Conservation (phyloP, 164 flowering plant genomes). For the Santalum album region DNA sequence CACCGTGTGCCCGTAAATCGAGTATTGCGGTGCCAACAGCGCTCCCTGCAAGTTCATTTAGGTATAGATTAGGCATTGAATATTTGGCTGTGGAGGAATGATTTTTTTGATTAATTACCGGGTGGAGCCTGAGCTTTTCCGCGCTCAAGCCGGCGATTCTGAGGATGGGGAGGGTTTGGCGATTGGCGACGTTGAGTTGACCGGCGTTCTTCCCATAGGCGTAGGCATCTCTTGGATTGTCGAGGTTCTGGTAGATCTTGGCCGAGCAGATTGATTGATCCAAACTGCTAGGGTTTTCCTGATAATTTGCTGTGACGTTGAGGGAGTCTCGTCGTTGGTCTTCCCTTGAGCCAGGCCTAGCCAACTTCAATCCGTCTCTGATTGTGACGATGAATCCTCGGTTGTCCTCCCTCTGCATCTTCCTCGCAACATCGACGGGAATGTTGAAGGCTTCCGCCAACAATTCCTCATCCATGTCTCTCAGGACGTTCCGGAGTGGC, state of each 20-base stretch:
- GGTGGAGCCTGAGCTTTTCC: too few species aligned
- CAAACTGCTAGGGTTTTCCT: constrained; percentile 17
- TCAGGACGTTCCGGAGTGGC: background rate
- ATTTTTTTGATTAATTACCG: too few species aligned
- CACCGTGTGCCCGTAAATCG: too few species aligned
- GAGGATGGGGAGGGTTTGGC: too few species aligned
- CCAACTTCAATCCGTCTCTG: constrained; percentile 10
- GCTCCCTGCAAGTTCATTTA: too few species aligned
- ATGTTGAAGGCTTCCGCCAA: constrained; percentile 30
- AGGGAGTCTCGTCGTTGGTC: constrained; percentile 2
- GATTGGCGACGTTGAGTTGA: constrained; percentile 23
- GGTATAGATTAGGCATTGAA: too few species aligned
- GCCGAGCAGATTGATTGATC: constrained; percentile 35
- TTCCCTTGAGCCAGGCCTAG: constrained; percentile 23
- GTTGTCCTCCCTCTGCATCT: constrained; percentile 18
- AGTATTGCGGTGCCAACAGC: too few species aligned
- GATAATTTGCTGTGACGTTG: too few species aligned
- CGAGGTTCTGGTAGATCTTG: constrained; percentile 22
- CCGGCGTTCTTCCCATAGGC: constrained; percentile 24
- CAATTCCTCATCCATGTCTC: constrained; percentile 13
- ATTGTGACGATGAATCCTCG: constrained; percentile 24
- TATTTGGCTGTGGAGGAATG: too few species aligned
- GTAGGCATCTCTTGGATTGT: constrained; percentile 17
- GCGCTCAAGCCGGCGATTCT: constrained; percentile 14
- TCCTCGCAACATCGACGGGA: constrained; percentile 10